Percentiles rank a stretch among this genome's conserved stretches.
Conservation (phyloP, 768 basidiomycete genomes). For the Suillus clintonianus region DNA sequence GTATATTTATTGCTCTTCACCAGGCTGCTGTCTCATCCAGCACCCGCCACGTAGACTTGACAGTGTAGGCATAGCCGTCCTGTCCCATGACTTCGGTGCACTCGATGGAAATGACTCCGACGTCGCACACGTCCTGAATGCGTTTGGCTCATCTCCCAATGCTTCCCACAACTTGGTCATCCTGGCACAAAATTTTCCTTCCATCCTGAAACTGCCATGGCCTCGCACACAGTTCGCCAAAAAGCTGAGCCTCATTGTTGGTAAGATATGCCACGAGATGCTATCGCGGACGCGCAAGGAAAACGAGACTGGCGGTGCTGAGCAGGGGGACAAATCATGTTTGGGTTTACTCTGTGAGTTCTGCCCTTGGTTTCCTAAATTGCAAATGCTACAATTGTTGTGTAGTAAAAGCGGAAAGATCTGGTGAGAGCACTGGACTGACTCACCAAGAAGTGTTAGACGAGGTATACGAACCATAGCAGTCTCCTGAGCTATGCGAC, state of each 20-base stretch:
- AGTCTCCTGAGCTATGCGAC: neutral
- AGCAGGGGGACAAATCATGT: constrained; percentile 3
- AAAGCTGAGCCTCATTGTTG: constrained; percentile 31
- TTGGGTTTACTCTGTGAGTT: neutral
- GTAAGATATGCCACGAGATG: constrained; percentile 34
- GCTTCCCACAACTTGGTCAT: constrained; percentile 8
- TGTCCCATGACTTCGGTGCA: constrained; percentile 46
- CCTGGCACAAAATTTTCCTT: constrained; percentile 31
- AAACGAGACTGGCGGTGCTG: constrained; percentile 28
- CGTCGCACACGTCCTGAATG: constrained; percentile 28
- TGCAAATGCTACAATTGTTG: neutral
- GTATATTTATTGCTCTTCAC: neutral
- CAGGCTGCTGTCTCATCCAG: neutral
- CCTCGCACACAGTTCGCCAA: constrained; percentile 21
- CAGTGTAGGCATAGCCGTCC: constrained; percentile 45
- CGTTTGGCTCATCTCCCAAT: constrained; percentile 18
- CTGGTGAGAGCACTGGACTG: neutral
- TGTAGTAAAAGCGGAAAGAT: neutral
- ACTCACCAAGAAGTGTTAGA: neutral
- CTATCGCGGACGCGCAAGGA: constrained; percentile 35
- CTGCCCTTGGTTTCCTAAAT: neutral
- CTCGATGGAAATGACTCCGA: constrained; percentile 36
- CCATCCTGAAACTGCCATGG: constrained; percentile 34
- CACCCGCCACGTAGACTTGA: constrained; percentile 35
- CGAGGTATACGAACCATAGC: neutral